These are phyloP conservation scores for Plectosphaerella plurivora DNA, from an alignment of 2,329 filamentous ascomycete species.

Conservation along the genomic window DNA sequence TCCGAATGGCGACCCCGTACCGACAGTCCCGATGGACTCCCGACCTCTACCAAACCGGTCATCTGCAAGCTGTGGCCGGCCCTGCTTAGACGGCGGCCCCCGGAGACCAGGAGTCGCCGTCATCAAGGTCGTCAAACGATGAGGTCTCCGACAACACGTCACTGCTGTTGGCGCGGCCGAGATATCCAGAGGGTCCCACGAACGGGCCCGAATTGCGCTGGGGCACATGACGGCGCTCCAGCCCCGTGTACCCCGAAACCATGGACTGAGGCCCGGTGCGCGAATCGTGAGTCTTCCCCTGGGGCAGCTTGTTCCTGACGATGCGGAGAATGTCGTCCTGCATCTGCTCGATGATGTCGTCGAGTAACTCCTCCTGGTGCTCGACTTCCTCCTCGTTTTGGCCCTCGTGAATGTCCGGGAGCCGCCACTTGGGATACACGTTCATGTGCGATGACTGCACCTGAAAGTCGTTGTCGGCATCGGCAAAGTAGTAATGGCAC, in stretches of 20 bases:
- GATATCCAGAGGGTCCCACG: too few species aligned
- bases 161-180: too few species aligned
- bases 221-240: background rate
- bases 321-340: background rate
- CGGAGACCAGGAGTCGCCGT: too few species aligned
- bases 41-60: too few species aligned
- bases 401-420: conserved; percentile 7
- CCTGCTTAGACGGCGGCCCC: too few species aligned
- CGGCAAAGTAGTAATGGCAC: conserved; percentile 15
- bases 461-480: conserved; percentile 6
- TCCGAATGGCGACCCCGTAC: too few species aligned
- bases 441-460: conserved; percentile 11
- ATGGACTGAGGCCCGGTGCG: background rate
- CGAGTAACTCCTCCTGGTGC: background rate
- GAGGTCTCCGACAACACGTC: too few species aligned
- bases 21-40: too few species aligned
- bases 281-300: background rate
- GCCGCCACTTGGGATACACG: conserved; percentile 10
- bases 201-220: too few species aligned
- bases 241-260: background rate
- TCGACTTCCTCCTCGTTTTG: background rate
- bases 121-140: too few species aligned
- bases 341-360: conserved; percentile 1
- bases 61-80: too few species aligned
- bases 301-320: background rate